phyloP scores from a whole-genome alignment of 345 rosid species.

The Conringia planisiliqua region DNA sequence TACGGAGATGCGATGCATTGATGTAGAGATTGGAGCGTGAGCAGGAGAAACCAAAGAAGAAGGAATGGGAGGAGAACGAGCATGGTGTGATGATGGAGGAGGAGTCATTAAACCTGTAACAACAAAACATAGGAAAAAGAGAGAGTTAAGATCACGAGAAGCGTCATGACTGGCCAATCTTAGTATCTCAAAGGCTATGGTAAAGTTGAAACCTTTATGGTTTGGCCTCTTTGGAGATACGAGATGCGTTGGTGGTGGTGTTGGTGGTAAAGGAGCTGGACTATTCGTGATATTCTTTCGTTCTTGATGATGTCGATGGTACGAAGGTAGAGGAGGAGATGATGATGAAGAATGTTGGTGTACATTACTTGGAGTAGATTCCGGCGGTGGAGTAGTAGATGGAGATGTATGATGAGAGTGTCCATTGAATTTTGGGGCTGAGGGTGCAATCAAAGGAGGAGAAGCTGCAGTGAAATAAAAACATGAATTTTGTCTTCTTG shows the following conservation, averaged over 20 bases:
- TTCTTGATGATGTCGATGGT: slow-evolving; percentile 37
- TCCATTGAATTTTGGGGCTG: background rate
- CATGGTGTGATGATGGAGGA: slow-evolving; percentile 48
- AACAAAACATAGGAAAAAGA: slow-evolving; percentile 30
- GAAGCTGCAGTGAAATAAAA: slow-evolving; percentile 14
- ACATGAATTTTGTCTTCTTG: background rate
- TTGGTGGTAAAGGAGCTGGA: slow-evolving; percentile 45
- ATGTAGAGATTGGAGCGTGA: slow-evolving; percentile 34
- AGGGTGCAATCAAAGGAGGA: slow-evolving; percentile 30
- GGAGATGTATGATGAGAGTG: slow-evolving; percentile 16
- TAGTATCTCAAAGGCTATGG: background rate
- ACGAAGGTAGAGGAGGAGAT: slow-evolving; percentile 50
- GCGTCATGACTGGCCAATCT: background rate
- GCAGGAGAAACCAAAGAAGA: slow-evolving; percentile 42
- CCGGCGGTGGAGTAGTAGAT: slow-evolving; percentile 23
- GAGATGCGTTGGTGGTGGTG: slow-evolving; percentile 41
- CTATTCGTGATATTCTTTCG: slow-evolving; percentile 31
- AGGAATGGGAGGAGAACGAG: slow-evolving; percentile 47
- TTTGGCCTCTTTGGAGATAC: slow-evolving; percentile 44
- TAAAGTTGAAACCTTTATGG: slow-evolving; percentile 39
- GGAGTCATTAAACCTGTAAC: slow-evolving; percentile 40
- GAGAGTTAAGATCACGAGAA: slow-evolving; percentile 4
- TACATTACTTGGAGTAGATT: slow-evolving; percentile 32
- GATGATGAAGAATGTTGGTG: slow-evolving; percentile 33
- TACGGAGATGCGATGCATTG: slow-evolving; percentile 34